phyloP scores from a whole-genome alignment of 2,329 filamentous ascomycete genomes.

The Mycocentrospora acerina region DNA sequence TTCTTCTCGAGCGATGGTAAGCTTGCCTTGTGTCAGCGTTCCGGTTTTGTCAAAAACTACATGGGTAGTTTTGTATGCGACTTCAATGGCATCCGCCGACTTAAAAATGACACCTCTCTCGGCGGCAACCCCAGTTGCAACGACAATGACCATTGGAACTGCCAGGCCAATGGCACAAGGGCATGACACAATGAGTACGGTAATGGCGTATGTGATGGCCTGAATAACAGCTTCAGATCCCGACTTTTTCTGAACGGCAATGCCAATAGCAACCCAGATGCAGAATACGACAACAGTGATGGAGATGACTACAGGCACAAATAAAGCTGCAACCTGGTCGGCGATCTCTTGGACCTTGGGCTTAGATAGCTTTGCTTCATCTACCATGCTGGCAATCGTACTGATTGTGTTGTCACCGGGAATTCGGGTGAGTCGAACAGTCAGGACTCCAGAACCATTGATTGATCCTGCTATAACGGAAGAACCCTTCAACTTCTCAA shows the following conservation, averaged over 20 bases:
- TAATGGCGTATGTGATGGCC: conserved; percentile 71
- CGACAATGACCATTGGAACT: conserved; percentile 78
- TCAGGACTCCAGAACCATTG: conserved; percentile 54
- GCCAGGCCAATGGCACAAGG: conserved; percentile 76
- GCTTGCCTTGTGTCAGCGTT: conserved; percentile 65
- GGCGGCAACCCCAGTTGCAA: conserved; percentile 68
- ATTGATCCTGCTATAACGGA: conserved; percentile 65
- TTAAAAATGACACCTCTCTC: conserved; percentile 70
- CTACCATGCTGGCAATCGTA: conserved; percentile 69
- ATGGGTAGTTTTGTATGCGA: conserved; percentile 61
- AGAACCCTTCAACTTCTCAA: conserved; percentile 58
- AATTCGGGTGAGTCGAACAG: conserved; percentile 59
- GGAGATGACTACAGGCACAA: conserved; percentile 65
- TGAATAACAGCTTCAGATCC: conserved; percentile 55
- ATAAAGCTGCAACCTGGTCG: conserved; percentile 66
- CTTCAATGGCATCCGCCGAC: conserved; percentile 62
- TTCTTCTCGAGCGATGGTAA: conserved; percentile 39
- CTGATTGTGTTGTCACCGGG: conserved; percentile 72
- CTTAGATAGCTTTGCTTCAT: conserved; percentile 69
- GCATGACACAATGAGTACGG: conserved; percentile 75
- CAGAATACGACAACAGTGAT: conserved; percentile 62
- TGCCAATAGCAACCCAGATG: conserved; percentile 65
- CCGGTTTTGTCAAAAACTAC: conserved; percentile 82
- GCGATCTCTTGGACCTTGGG: conserved; percentile 69
- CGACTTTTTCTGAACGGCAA: conserved; percentile 38